These are phyloP conservation scores for Pythium chondricola DNA, from an alignment of 352 stramenopile species.

Conservation along the genomic window DNA sequence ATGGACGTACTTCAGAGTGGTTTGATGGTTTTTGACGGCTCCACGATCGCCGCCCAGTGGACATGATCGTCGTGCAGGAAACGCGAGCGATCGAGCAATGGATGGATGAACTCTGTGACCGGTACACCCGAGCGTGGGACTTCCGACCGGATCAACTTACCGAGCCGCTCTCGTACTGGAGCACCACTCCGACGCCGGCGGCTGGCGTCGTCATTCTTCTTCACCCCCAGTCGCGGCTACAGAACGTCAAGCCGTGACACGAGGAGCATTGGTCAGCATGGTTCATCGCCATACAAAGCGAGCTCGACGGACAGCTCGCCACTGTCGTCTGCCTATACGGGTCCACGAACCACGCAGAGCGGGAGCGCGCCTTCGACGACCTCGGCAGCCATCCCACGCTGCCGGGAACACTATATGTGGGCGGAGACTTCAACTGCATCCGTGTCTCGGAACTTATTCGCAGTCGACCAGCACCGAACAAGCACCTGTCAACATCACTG, in stretches of 20 bases:
- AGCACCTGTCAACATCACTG: not conserved
- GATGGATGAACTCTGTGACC: not conserved
- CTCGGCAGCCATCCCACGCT: not conserved
- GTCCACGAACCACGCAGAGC: not conserved
- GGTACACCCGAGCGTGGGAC: not conserved
- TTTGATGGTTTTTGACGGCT: not conserved
- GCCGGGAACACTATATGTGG: not conserved
- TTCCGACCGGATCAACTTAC: not conserved
- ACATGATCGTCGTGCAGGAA: not conserved
- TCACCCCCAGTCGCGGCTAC: not conserved
- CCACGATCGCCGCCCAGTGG: not conserved
- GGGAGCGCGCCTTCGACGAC: not conserved
- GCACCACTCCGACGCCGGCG: not conserved
- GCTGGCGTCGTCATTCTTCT: not conserved
- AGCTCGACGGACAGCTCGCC: not conserved
- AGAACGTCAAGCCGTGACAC: not conserved
- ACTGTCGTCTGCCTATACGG: not conserved
- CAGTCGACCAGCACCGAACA: not conserved
- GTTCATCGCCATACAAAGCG: not conserved
- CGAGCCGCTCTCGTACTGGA: not conserved
- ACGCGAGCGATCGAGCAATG: not conserved
- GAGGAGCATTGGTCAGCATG: not conserved
- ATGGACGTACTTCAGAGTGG: not conserved
- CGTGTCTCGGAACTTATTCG: not conserved
- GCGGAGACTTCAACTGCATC: conserved; percentile 3